Evolutionary conservation across 306 rosid species (phyloP).

Genomic region (Quercus parvula): DNA sequence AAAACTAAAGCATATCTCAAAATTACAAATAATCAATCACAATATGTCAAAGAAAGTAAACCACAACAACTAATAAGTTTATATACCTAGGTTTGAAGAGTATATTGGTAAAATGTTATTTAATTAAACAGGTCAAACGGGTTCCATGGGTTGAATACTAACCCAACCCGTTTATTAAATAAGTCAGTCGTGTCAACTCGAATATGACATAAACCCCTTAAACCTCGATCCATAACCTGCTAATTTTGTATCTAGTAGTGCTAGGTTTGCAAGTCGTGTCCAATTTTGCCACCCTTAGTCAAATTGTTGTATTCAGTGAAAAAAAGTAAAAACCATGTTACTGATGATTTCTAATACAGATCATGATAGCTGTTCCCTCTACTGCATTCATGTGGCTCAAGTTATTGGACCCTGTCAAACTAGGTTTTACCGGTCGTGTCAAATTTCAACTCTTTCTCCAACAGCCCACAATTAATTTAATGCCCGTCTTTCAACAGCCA

Average conservation of each 20-base stretch:
- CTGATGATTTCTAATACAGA: background rate
- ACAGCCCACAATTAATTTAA: background rate
- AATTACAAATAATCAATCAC: no score
- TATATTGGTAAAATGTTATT: no score
- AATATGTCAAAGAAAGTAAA: no score
- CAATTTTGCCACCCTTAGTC: background rate
- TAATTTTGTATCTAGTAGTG: no score
- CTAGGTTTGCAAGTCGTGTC: fast-evolving
- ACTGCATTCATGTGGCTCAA: background rate
- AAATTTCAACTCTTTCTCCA: background rate
- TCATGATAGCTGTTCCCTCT: background rate
- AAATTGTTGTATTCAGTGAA: background rate
- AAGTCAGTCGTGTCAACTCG: no score
- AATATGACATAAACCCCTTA: no score
- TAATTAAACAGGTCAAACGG: no score
- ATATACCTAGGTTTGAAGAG: no score
- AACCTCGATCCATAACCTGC: fast-evolving
- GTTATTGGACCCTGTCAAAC: background rate
- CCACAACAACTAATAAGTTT: no score
- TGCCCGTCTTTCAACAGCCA: background rate
- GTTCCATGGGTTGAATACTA: no score
- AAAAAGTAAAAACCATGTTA: background rate
- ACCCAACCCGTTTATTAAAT: no score
- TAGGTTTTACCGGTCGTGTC: background rate
- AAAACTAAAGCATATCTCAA: no score